These are phyloP conservation scores for Scytalidium sp. DNA, from an alignment of 2,329 filamentous ascomycete species.

Conservation along the genomic window DNA sequence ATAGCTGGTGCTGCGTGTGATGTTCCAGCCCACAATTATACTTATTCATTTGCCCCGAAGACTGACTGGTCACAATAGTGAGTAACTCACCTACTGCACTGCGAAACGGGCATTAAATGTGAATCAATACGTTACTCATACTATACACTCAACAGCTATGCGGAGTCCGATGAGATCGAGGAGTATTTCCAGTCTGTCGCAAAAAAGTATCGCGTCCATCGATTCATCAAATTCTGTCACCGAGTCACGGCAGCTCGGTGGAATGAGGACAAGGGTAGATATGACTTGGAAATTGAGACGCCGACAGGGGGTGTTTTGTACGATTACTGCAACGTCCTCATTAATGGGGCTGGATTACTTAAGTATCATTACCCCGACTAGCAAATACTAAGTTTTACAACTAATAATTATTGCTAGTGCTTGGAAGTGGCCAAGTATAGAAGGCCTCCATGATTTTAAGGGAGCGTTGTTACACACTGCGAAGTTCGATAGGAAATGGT, in stretches of 20 bases:
- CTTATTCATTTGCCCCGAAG: conserved; percentile 56
- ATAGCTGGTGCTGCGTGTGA: too few species aligned
- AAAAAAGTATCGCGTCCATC: conserved; percentile 49
- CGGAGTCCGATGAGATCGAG: conserved; percentile 55
- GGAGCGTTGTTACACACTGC: conserved; percentile 42
- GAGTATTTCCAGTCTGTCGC: conserved; percentile 49
- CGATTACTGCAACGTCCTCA: conserved; percentile 14
- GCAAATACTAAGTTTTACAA: too few species aligned
- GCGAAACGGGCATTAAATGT: too few species aligned
- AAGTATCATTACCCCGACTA: too few species aligned
- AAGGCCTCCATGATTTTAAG: conserved; percentile 38
- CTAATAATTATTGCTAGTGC: too few species aligned
- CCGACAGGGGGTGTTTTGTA: conserved; percentile 28
- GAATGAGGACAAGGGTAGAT: conserved; percentile 47
- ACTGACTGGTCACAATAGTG: conserved; percentile 54
- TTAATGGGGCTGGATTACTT: conserved; percentile 16
- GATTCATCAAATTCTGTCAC: conserved; percentile 54
- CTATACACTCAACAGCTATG: conserved; percentile 54
- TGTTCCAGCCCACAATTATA: conserved; percentile 52
- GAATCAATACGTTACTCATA: too few species aligned
- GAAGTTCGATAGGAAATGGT: conserved; percentile 39
- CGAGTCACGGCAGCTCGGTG: conserved; percentile 48
- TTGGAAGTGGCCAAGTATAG: conserved; percentile 46
- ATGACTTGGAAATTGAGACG: conserved; percentile 37
- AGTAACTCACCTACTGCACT: too few species aligned